Percentiles rank a stretch among this genome's conserved stretches.
Conservation (phyloP, 2,329 filamentous ascomycete species). For the Periglandula ipomoeae region DNA sequence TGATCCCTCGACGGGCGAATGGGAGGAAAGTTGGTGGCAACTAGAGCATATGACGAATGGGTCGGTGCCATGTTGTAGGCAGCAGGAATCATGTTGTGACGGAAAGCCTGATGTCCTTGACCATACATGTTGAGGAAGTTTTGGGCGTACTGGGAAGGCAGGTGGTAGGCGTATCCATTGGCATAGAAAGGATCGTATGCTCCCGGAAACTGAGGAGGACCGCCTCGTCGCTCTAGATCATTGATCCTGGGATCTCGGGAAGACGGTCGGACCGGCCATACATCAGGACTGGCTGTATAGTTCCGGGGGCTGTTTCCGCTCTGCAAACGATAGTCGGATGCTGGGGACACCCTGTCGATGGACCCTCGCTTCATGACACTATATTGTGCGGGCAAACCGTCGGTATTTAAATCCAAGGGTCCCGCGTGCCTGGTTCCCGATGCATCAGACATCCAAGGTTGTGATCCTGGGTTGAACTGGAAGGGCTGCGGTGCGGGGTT, state of each 20-base stretch:
- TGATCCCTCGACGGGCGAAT: slow-evolving; percentile 40
- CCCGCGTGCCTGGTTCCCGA: slow-evolving; percentile 17
- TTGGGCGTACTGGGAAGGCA: slow-evolving; percentile 25
- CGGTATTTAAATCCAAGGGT: slow-evolving; percentile 23
- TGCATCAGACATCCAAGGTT: slow-evolving; percentile 33
- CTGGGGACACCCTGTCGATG: slow-evolving; percentile 29
- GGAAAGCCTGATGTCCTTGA: slow-evolving; percentile 7
- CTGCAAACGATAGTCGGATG: slow-evolving; percentile 20
- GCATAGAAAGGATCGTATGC: slow-evolving; percentile 24
- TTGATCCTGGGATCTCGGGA: slow-evolving; percentile 24
- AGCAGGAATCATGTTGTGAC: slow-evolving; percentile 28
- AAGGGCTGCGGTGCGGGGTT: slow-evolving; percentile 28
- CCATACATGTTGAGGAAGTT: slow-evolving; percentile 14
- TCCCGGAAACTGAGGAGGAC: slow-evolving; percentile 22
- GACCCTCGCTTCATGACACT: slow-evolving; percentile 26
- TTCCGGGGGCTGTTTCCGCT: slow-evolving; percentile 16
- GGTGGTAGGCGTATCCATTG: slow-evolving; percentile 20
- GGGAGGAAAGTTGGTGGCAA: slow-evolving; percentile 17
- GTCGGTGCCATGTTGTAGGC: slow-evolving; percentile 25
- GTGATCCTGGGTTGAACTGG: slow-evolving; percentile 37
- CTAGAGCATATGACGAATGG: slow-evolving; percentile 20
- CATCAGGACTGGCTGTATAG: slow-evolving; percentile 24
- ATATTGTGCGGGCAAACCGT: slow-evolving; percentile 19
- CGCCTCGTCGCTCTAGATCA: slow-evolving; percentile 30
- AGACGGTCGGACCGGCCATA: slow-evolving; percentile 28